phyloP scores from a whole-genome alignment of 1,284 basidiomycete species.

The Fomitopsis betulina region DNA sequence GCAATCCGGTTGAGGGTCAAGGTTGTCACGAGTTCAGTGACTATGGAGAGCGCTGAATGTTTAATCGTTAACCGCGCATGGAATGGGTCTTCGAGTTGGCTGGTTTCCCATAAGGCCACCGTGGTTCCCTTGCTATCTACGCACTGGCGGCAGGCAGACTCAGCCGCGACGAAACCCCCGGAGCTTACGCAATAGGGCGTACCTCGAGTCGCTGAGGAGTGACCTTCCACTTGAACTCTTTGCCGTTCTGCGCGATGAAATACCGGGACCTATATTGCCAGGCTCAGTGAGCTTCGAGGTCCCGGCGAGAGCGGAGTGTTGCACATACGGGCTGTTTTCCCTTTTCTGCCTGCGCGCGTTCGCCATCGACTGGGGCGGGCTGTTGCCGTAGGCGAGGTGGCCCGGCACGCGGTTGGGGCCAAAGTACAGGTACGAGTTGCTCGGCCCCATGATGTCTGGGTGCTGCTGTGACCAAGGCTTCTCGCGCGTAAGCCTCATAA shows the following conservation, averaged over 20 bases:
- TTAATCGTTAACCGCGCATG: constrained; percentile 56
- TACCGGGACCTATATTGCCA: constrained; percentile 52
- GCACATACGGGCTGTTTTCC: constrained; percentile 55
- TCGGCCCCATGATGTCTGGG: constrained; percentile 64
- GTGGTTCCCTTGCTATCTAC: constrained; percentile 47
- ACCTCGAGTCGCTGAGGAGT: constrained; percentile 62
- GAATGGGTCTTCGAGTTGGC: constrained; percentile 49
- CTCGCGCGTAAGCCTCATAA: constrained; percentile 61
- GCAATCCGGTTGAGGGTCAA: constrained; percentile 66
- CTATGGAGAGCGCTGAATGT: constrained; percentile 47
- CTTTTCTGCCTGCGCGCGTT: constrained; percentile 51
- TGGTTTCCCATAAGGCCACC: constrained; percentile 61
- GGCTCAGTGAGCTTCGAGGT: background rate
- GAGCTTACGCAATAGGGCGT: constrained; percentile 14
- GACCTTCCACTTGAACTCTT: constrained; percentile 68
- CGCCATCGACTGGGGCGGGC: constrained; percentile 49
- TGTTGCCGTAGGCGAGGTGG: constrained; percentile 65
- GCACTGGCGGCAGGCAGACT: constrained; percentile 37
- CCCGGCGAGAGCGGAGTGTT: background rate
- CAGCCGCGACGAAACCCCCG: constrained; percentile 5
- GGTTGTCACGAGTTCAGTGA: constrained; percentile 72
- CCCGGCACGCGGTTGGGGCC: constrained; percentile 58
- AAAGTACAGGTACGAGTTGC: constrained; percentile 66
- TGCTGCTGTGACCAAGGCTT: constrained; percentile 59
- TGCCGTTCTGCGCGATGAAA: constrained; percentile 62